Conservation (phyloP, 805 yeast species). For the Metahyphopichia silvanorum region DNA sequence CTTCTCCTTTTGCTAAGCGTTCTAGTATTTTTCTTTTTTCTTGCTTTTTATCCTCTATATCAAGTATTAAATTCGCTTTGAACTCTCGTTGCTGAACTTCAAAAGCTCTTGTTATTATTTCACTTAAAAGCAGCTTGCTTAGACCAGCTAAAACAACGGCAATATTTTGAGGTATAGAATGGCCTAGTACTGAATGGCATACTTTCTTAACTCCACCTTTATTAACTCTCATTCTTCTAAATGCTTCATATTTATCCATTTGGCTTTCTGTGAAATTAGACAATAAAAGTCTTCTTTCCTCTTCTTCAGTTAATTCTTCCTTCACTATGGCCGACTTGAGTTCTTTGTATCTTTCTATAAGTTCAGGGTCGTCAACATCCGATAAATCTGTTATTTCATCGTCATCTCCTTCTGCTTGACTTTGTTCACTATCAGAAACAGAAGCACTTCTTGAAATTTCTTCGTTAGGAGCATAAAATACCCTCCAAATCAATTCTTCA, state of each 20-base stretch:
- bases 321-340: constrained; percentile 30
- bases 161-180: constrained; percentile 73
- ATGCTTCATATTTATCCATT: constrained; percentile 82
- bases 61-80: constrained; percentile 36
- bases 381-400: constrained; percentile 26
- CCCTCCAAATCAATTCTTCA: constrained; percentile 42
- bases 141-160: constrained; percentile 82
- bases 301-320: constrained; percentile 42
- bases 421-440: constrained; percentile 7
- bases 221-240: constrained; percentile 62
- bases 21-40: constrained; percentile 30
- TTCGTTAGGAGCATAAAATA: constrained; percentile 30
- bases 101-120: constrained; percentile 77
- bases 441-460: constrained; percentile 4
- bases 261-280: constrained; percentile 78
- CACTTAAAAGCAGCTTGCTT: constrained; percentile 87
- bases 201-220: constrained; percentile 76
- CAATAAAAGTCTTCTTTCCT: constrained; percentile 58
- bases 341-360: constrained; percentile 26
- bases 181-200: constrained; percentile 75
- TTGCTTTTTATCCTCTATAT: constrained; percentile 39
- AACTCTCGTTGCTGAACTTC: constrained; percentile 60
- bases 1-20: constrained; percentile 37
- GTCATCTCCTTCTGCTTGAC: constrained; percentile 15
- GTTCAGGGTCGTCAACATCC: constrained; percentile 32